A percentile compares a stretch with the other conserved stretches of the same genome.
Conservation (phyloP, 139 green algal genomes). For the Pycnococcus provasolii region DNA sequence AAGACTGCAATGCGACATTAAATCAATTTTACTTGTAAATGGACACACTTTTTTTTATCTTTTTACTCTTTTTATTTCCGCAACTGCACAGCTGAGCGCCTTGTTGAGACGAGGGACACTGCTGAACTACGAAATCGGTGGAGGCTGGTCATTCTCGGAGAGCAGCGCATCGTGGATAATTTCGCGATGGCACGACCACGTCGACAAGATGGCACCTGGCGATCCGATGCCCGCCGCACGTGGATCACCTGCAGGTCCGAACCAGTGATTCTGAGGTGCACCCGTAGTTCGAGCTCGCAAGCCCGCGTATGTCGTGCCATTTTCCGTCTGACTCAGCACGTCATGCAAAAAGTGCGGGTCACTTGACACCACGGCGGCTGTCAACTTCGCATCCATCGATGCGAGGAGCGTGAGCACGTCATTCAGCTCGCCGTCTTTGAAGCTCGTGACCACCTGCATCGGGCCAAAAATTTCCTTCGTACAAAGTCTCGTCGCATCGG, state of each 20-base stretch:
- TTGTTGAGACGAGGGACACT: too few species aligned
- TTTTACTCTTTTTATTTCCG: too few species aligned
- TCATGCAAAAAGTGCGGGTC: constrained; percentile 44
- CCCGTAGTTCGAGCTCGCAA: constrained; percentile 78
- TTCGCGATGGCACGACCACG: constrained; percentile 91
- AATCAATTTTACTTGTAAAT: too few species aligned
- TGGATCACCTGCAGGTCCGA: constrained; percentile 85
- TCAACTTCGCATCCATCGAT: constrained; percentile 83
- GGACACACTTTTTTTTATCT: too few species aligned
- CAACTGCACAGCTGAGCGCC: too few species aligned
- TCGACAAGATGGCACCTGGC: constrained; percentile 82
- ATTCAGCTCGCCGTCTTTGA: constrained; percentile 53
- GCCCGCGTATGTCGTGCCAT: constrained; percentile 91
- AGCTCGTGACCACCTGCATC: constrained; percentile 85
- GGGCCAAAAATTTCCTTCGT: constrained; percentile 95
- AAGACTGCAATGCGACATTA: too few species aligned
- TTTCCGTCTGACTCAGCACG: constrained; percentile 86
- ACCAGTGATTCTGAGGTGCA: constrained; percentile 97
- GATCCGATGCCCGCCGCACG: constrained; percentile 89
- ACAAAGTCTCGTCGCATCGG: constrained; percentile 54
- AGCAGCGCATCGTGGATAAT: constrained; percentile 44
- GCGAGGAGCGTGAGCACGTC: constrained; percentile 74
- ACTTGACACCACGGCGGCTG: constrained; percentile 70
- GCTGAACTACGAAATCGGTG: too few species aligned
- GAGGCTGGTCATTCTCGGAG: too few species aligned